Percentiles rank a stretch among this genome's conserved stretches.
Evolutionary conservation across 306 rosid species (phyloP).

Genomic region (Prunus davidiana): DNA sequence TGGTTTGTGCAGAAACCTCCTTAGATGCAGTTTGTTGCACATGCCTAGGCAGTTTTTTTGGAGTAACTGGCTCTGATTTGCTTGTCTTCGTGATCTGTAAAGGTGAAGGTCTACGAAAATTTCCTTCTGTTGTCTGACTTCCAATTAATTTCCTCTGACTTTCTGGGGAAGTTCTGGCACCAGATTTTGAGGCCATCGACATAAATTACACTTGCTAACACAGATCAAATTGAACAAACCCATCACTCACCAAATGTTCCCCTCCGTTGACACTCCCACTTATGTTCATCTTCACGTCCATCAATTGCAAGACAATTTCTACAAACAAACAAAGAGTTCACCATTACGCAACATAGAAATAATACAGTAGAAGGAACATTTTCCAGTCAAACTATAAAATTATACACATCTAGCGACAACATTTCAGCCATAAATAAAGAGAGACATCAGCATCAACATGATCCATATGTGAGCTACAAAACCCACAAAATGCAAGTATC

Average conservation of each 20-base stretch:
- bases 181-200: conserved; percentile 37
- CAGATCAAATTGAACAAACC: conserved; percentile 20
- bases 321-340: conserved; percentile 21
- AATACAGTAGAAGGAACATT: not conserved
- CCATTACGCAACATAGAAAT: not conserved
- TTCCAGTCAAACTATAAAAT: conserved; percentile 4
- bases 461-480: not conserved
- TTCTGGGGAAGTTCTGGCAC: conserved; percentile 31
- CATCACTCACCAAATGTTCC: conserved; percentile 32
- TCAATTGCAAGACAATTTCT: conserved; percentile 16
- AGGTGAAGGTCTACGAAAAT: conserved; percentile 32
- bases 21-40: conserved; percentile 20
- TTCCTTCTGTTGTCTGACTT: conserved; percentile 33
- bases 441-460: not conserved
- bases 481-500: not conserved
- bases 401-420: not conserved
- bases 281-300: conserved; percentile 36
- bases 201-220: conserved; percentile 17
- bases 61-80: conserved; percentile 40
- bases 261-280: conserved; percentile 30
- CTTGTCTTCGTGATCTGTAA: conserved; percentile 35
- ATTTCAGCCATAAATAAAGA: not conserved
- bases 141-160: conserved; percentile 22
- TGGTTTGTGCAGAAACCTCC: conserved; percentile 21
- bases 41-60: conserved; percentile 23